Evolutionary conservation across 2,329 filamentous ascomycete species (phyloP).

Genomic region (Pyrenophora tritici-repentis): DNA sequence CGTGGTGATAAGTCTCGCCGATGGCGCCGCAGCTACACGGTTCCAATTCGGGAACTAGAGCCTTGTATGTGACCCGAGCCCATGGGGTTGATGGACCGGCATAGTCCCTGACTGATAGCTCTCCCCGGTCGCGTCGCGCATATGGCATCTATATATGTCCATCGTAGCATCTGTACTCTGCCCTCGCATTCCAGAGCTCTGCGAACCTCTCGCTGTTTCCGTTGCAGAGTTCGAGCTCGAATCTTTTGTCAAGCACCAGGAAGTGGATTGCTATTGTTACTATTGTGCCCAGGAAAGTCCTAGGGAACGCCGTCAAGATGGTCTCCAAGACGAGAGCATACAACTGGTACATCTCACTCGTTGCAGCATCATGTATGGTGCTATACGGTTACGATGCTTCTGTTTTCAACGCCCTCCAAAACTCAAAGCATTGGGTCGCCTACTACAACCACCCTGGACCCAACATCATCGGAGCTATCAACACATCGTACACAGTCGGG

Average conservation of each 20-base stretch:
- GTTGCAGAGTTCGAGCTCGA: constrained; percentile 21
- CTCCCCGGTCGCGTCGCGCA: constrained; percentile 18
- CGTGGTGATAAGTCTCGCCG: constrained; percentile 33
- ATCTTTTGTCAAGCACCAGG: constrained; percentile 1
- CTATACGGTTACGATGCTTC: constrained; percentile 76
- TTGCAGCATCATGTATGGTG: constrained; percentile 75
- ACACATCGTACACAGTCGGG: constrained; percentile 72
- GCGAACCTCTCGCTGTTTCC: constrained; percentile 24
- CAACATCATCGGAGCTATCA: constrained; percentile 61
- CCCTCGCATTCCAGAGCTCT: constrained; percentile 12
- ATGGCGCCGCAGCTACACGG: constrained; percentile 4
- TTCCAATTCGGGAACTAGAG: constrained; percentile 9
- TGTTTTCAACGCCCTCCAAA: constrained; percentile 74
- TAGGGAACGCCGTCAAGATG: constrained; percentile 31
- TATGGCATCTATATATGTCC: constrained; percentile 28
- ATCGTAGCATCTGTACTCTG: constrained; percentile 10
- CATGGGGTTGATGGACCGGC: constrained; percentile 28
- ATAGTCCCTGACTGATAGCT: constrained; percentile 12
- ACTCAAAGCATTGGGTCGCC: constrained; percentile 67
- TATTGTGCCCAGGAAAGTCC: not conserved
- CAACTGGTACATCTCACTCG: constrained; percentile 68
- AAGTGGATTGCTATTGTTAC: not conserved
- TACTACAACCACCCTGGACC: constrained; percentile 62
- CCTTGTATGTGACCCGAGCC: constrained; percentile 26
- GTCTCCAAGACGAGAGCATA: constrained; percentile 49